Percentiles rank a stretch among this genome's conserved stretches.
These are phyloP conservation scores for Xylariaceae sp. DNA, from an alignment of 2,329 filamentous ascomycete species.

Conservation along the genomic window DNA sequence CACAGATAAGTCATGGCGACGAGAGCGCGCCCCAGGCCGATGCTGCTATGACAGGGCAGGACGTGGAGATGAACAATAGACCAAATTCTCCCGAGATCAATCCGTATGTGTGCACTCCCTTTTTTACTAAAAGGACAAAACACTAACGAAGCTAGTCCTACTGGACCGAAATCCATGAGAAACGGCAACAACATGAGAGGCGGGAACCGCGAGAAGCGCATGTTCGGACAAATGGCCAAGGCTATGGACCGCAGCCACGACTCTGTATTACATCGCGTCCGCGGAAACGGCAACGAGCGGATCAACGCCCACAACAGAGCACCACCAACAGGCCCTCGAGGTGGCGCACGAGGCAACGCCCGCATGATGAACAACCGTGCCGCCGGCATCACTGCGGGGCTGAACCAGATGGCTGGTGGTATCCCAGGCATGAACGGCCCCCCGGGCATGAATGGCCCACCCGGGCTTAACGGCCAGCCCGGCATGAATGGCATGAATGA, in stretches of 20 bases:
- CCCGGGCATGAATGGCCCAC: slow-evolving; percentile 23
- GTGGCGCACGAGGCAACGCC: slow-evolving; percentile 44
- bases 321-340: slow-evolving; percentile 66
- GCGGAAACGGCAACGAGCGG: slow-evolving; percentile 66
- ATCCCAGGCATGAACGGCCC: slow-evolving; percentile 32
- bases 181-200: slow-evolving; percentile 42
- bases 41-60: slow-evolving; percentile 43
- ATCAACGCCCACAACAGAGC: slow-evolving; percentile 74
- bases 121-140: background rate
- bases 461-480: slow-evolving; percentile 36
- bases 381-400: slow-evolving; percentile 45
- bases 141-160: slow-evolving; percentile 63
- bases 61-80: slow-evolving; percentile 67
- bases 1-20: slow-evolving; percentile 26
- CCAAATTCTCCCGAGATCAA: slow-evolving; percentile 45
- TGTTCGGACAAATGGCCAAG: slow-evolving; percentile 80
- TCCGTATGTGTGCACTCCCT: slow-evolving; percentile 45
- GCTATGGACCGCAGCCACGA: slow-evolving; percentile 75
- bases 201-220: slow-evolving; percentile 65
- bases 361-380: slow-evolving; percentile 47
- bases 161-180: slow-evolving; percentile 92
- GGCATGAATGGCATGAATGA: slow-evolving; percentile 40
- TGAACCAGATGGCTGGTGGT: slow-evolving; percentile 33
- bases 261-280: slow-evolving; percentile 73
- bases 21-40: slow-evolving; percentile 23